Base-by-base conservation (phyloP, 306 rosid genomes). In the Echinosophora koreensis region DNA sequence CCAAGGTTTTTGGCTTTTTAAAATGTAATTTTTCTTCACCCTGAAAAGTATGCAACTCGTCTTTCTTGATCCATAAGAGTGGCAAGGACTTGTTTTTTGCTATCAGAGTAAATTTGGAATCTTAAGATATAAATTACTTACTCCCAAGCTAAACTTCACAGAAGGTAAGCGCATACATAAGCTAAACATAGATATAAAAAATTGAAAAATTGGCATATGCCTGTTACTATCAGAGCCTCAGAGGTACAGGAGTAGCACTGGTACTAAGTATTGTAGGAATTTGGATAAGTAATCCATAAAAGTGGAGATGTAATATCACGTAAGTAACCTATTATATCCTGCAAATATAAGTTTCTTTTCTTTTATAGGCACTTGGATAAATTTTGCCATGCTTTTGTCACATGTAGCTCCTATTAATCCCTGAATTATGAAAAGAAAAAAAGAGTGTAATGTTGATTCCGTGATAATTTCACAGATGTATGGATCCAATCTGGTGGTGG, bases 221-320 rank as follows among this genome's bases (percentile, higher is more conserved):
- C 34, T 22, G 34, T 34, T 18, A 22, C 5, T 42, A 41, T 7
- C 46, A 2, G n/a, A n/a, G n/a, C n/a, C n/a, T n/a, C n/a, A 41
- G 46, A 41, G 46, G 46, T 41, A 7, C 11, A 41, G 46, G 11
- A 37, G 69, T 7, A 37, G 69, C 15, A 35, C 8, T n/a, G 49
- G 49, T 63, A 8, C 4, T 52, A 10, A 28, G 37, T 6, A 35
- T 22, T 61, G 3, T 61, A n/a, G 2, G 5, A 61, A 34, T 35
- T 61, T 61, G 66, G 67, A n/a, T n/a, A n/a, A n/a, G n/a, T n/a
- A n/a, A 61, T 35, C 28, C 47, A 35, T 62, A 13, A 62, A 35
- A 35, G 14, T 34, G 49, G 49, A 63, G 37, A 64, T 16, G 32
- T 32, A 38, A 16, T 38, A 64, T 15, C 4, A 10, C 32, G 16